Conservation (phyloP, 2,329 filamentous ascomycete genomes). For the Epichloe gansuensis region DNA sequence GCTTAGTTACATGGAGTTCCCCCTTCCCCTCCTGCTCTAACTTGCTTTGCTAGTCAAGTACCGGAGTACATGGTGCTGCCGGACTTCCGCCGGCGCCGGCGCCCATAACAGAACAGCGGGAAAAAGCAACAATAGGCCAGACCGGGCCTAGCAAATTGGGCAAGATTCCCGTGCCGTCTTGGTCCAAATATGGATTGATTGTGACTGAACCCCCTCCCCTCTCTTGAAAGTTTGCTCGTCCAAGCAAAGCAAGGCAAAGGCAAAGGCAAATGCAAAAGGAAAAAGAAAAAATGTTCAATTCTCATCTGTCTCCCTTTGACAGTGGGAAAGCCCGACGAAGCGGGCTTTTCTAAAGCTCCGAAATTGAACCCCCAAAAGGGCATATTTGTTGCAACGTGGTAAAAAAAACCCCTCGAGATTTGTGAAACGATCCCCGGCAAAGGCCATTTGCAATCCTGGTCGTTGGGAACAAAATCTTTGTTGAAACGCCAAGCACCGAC, state of each 20-base stretch:
- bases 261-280: no score
- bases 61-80: not conserved
- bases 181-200: not conserved
- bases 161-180: not conserved
- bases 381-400: not conserved
- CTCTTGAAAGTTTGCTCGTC: no score
- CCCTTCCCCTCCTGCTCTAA: no score
- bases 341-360: not conserved
- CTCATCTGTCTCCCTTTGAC: no score
- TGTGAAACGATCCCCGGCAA: constrained; percentile 3
- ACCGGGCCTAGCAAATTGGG: not conserved
- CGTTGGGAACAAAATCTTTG: not conserved
- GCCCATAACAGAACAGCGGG: not conserved
- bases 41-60: no score
- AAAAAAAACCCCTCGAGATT: not conserved
- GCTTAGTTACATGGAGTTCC: no score
- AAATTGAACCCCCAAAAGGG: not conserved
- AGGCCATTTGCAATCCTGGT: not conserved
- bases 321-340: no score
- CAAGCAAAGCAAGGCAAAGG: no score
- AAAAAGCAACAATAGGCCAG: not conserved
- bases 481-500: not conserved
- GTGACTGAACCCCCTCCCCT: no score
- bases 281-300: no score
- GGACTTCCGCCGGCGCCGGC: not conserved